Base-by-base conservation (phyloP, 2,329 filamentous ascomycete species). In the Lecanicillium sp. region DNA sequence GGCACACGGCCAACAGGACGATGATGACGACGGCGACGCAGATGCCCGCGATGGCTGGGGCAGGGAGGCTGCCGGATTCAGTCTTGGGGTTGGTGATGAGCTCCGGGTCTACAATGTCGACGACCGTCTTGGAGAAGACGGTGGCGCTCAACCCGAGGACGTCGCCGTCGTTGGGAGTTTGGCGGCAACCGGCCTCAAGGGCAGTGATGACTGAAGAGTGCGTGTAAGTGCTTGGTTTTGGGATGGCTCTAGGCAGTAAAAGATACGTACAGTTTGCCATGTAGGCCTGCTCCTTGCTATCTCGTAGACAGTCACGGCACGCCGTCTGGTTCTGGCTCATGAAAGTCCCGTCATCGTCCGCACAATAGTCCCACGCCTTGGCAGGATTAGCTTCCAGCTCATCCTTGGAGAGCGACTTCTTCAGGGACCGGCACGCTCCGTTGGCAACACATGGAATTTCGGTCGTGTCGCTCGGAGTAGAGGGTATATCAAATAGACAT, bases 1-100 rank as follows among this genome's bases (percentile, higher is more conserved):
- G 63, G 2, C 59, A 67, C 1, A 62, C 53, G 2, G 66, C 67
- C 1, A 71, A 65, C 5, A 74, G 27, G 3, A 79, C 58, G 2
- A 71, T 56, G 0, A 75, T 60, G 0, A 64, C 64, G 6, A 66
- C 69, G 11, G 72, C 76, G 1, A 78, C 59, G 0, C 66, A 68
- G 38, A 81, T 79, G 15, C 77, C 77, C 0, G 73, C 72, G 14
- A 79, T 74, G n/a, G 72, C 71, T 2, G 72, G 71, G 0, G 69
- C 68, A 0, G 71, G 35, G 7, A 21, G 17, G 7, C 19, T 37
- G 2, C 5, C 35, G 3, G 27, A 60, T 0, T 58, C 56, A 1
- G 59, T 54, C 0, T 55, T 51, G 0, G 61, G 40, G 3, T 60
- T 54, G 3, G 63, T 66, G 3, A 58, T 53, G 4, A 56, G 50